Percentiles rank a stretch among this genome's conserved stretches.
Evolutionary conservation across 169 alveolate species (phyloP).

Genomic region (Eimeria falciformis): DNA sequence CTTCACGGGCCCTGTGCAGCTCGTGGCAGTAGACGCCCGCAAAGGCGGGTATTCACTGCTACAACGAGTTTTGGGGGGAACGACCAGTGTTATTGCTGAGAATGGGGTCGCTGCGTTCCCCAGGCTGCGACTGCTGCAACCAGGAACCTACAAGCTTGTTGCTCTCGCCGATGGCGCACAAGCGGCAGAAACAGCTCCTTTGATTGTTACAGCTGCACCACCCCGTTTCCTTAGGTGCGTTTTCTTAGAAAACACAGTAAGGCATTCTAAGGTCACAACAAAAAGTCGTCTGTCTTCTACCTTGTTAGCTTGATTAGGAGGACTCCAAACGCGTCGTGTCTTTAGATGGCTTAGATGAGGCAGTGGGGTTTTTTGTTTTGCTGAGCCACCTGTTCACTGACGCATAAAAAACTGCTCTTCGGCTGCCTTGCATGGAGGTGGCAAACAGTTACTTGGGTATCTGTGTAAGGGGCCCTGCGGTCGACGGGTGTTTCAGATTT

Average conservation of each 20-base stretch:
- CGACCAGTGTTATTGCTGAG: constrained; percentile 1
- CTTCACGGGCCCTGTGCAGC: constrained; percentile 50
- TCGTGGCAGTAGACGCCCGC: constrained; percentile 22
- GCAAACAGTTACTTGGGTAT: too few species aligned
- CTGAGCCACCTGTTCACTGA: too few species aligned
- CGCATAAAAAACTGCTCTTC: too few species aligned
- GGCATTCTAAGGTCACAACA: not conserved
- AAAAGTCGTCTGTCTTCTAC: too few species aligned
- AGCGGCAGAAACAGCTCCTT: constrained; percentile 58
- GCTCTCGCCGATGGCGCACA: constrained; percentile 70
- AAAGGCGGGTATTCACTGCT: not conserved
- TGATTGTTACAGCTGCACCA: not conserved
- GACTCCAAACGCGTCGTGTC: too few species aligned
- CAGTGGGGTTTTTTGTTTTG: too few species aligned
- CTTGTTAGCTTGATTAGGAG: too few species aligned
- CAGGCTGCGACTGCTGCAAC: constrained; percentile 20
- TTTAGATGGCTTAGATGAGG: too few species aligned
- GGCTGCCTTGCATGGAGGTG: too few species aligned
- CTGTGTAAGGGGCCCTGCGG: too few species aligned
- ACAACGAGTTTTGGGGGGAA: constrained; percentile 35
- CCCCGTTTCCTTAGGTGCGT: constrained; percentile 40
- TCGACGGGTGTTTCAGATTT: constrained; percentile 28
- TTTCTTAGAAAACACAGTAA: not conserved
- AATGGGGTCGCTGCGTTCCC: constrained; percentile 41
- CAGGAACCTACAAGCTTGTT: constrained; percentile 40